Conservation (phyloP, 1,139 yeast genomes). For the Meyerozyma guilliermondii region DNA sequence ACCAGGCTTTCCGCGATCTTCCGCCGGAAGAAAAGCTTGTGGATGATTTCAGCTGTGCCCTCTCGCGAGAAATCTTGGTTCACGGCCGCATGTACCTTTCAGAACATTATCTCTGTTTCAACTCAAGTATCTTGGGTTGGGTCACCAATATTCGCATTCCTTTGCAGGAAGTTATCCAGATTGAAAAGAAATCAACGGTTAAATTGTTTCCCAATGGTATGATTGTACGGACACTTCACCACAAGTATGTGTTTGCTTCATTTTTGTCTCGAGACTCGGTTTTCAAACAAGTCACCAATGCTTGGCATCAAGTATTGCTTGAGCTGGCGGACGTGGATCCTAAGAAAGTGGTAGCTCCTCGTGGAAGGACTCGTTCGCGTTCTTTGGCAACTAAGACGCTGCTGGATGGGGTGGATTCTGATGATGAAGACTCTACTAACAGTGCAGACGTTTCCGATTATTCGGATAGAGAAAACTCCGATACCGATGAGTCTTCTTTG, state of each 20-base stretch:
- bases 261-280: constrained; percentile 64
- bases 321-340: constrained; percentile 21
- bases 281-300: constrained; percentile 53
- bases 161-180: constrained; percentile 61
- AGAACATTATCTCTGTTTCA: constrained; percentile 57
- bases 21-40: constrained; percentile 51
- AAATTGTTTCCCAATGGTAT: constrained; percentile 51
- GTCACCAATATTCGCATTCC: constrained; percentile 65
- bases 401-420: not conserved
- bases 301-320: constrained; percentile 49
- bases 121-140: constrained; percentile 71
- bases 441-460: constrained; percentile 16
- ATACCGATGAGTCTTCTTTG: constrained; percentile 1
- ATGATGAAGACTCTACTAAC: not conserved
- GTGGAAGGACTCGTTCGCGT: not conserved
- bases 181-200: constrained; percentile 40
- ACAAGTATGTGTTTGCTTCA: constrained; percentile 68
- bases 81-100: constrained; percentile 70
- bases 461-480: constrained; percentile 14
- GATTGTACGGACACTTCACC: constrained; percentile 64
- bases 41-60: constrained; percentile 68
- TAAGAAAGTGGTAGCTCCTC: constrained; percentile 8
- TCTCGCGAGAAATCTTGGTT: constrained; percentile 62
- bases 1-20: constrained; percentile 52
- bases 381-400: not conserved